Evolutionary conservation across 176 grass and related monocot species (phyloP).

Genomic region (Zoysia pacifica): DNA sequence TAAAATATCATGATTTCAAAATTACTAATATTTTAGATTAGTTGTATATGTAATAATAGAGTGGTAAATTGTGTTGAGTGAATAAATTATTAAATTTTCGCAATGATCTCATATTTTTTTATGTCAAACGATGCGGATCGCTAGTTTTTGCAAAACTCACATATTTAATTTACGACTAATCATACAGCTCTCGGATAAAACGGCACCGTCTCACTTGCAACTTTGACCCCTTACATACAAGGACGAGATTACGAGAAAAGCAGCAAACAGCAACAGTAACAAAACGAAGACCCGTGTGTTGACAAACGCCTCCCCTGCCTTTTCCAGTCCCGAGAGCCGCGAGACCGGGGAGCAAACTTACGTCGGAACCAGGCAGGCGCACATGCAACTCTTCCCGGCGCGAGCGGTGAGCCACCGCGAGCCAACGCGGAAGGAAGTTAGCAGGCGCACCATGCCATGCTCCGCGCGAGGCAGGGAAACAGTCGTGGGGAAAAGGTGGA

Average conservation of each 20-base stretch:
- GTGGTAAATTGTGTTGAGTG: too few species aligned
- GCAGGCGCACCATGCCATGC: background rate
- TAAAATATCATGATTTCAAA: too few species aligned
- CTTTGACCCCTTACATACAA: background rate
- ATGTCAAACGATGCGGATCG: too few species aligned
- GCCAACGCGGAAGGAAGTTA: slow-evolving; percentile 10
- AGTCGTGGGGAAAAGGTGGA: background rate
- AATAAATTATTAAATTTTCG: too few species aligned
- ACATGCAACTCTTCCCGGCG: background rate
- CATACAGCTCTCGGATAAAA: too few species aligned
- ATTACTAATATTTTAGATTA: too few species aligned
- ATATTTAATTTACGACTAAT: too few species aligned
- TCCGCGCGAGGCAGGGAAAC: background rate
- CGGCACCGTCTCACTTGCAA: too few species aligned
- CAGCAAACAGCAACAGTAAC: background rate
- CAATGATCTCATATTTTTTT: too few species aligned
- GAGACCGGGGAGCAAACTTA: background rate
- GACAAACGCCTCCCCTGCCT: background rate
- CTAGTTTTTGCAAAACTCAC: too few species aligned
- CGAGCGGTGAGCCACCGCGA: background rate
- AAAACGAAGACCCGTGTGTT: background rate
- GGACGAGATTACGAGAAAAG: background rate
- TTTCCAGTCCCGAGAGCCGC: background rate
- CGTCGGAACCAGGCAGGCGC: slow-evolving; percentile 20
- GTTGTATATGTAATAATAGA: too few species aligned